Base-by-base conservation (phyloP, 1,139 yeast genomes). In the Kurtzmaniella quercitrusa region DNA sequence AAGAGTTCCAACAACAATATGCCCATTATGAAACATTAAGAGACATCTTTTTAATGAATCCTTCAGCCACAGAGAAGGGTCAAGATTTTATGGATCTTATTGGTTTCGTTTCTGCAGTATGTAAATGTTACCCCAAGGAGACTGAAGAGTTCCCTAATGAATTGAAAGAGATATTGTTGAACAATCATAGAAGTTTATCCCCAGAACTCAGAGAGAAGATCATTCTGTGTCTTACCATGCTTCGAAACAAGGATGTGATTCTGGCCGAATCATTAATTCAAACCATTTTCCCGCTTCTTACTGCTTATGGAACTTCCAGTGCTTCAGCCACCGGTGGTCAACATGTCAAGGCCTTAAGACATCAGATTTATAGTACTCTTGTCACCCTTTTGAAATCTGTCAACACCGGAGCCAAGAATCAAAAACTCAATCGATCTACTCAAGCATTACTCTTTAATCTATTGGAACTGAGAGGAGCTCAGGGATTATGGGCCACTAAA, bases 401-500 rank as follows among this genome's bases (percentile, higher is more conserved):
- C 46, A 93, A 93, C 59, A 81, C 88, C 11, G 93, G 94, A 14
- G 73, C 95, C 9, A 85, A 83, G 58, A 88, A 89, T 62, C 96
- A 89, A 58, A 88, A 86, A 61, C 71, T 93, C 50, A 93, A 93
- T 64, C 77, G 86, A 58, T 82, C 91, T 15, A 87, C 96, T 1
- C 98, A 93, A 63, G 96, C 98, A 0, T 66, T 93, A 46, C 75
- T 95, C 44, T 91, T 94, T 70, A 88, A 87, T 55, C 70, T 91
- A 50, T 70, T 93, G 41, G 93, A 86, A 50, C 86, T 84, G 54
- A 80, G 85, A 47, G 91, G 85, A 53, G 69, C 82, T 39, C 86
- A 82, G 57, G 98, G 98, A 36, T 68, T 93, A 25, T 93, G 98
- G 98, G 97, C 98, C 3, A 87, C 98, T 9, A 90, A 89, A 58